Percentiles rank a stretch among this genome's conserved stretches.
Evolutionary conservation across 495 filamentous ascomycete genomes (phyloP).

Genomic region (Aspergillus diversus): DNA sequence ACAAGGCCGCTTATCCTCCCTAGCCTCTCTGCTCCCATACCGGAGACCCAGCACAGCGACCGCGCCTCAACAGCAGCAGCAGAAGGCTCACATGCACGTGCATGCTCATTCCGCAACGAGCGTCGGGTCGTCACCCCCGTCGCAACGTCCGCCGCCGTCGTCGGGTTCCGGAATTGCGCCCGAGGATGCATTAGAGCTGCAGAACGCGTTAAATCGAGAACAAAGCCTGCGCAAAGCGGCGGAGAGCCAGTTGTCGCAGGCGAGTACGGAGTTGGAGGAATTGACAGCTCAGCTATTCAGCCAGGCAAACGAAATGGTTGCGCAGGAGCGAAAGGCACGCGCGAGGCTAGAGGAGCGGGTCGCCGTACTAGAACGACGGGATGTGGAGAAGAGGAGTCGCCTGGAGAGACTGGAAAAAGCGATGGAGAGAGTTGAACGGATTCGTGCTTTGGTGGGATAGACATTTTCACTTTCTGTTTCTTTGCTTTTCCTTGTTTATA

Average conservation of each 20-base stretch:
- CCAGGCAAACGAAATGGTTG: constrained; percentile 98
- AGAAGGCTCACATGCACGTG: not conserved
- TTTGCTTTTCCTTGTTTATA: constrained; percentile 16
- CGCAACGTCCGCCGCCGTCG: constrained; percentile 23
- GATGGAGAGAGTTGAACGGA: constrained; percentile 73
- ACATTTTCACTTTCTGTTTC: not conserved
- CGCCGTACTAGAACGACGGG: constrained; percentile 66
- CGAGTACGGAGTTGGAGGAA: constrained; percentile 85
- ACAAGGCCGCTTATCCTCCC: constrained; percentile 53
- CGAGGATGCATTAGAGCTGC: constrained; percentile 58
- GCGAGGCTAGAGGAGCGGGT: constrained; percentile 79
- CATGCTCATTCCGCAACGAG: constrained; percentile 23
- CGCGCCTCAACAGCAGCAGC: constrained; percentile 47
- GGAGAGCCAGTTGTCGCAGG: constrained; percentile 71
- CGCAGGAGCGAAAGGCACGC: constrained; percentile 78
- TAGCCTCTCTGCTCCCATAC: constrained; percentile 69
- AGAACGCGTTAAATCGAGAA: constrained; percentile 73
- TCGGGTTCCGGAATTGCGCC: constrained; percentile 26
- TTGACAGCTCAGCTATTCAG: constrained; percentile 84
- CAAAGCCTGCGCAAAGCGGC: constrained; percentile 71
- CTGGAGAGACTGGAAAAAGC: constrained; percentile 78
- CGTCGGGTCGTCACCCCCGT: constrained; percentile 27
- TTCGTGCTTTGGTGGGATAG: constrained; percentile 69
- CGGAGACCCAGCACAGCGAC: constrained; percentile 53
- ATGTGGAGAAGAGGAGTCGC: constrained; percentile 69